These are phyloP conservation scores for Aspergillus puulaauensis DNA, from an alignment of 2,329 filamentous ascomycete genomes.

Conservation along the genomic window DNA sequence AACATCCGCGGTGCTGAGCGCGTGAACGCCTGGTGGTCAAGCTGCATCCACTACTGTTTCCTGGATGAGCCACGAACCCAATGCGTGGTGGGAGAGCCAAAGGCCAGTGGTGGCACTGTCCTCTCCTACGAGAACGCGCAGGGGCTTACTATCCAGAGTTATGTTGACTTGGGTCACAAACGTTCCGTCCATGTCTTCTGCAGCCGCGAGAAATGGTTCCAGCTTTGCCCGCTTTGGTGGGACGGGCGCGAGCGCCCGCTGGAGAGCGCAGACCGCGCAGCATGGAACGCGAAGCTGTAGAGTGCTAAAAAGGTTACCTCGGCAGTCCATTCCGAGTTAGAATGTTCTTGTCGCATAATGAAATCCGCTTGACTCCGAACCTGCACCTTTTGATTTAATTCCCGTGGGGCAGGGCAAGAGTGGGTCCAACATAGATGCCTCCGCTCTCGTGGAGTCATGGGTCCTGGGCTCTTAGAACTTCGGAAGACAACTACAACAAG, in stretches of 20 bases:
- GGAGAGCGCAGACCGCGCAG: constrained; percentile 46
- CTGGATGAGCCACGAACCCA: constrained; percentile 58
- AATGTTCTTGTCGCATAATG: not conserved
- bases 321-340: not conserved
- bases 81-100: constrained; percentile 64
- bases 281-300: constrained; percentile 49
- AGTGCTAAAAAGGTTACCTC: not conserved
- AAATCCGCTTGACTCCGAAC: not conserved
- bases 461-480: too few species aligned
- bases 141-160: constrained; percentile 70
- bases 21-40: constrained; percentile 59
- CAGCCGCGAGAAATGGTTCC: constrained; percentile 68
- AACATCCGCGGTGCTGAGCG: constrained; percentile 56
- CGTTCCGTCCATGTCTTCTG: constrained; percentile 66
- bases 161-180: constrained; percentile 72
- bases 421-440: not conserved
- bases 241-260: constrained; percentile 46
- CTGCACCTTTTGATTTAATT: not conserved
- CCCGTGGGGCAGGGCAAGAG: not conserved
- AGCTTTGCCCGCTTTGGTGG: constrained; percentile 53
- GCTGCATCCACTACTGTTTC: constrained; percentile 60
- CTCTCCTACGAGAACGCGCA: constrained; percentile 73
- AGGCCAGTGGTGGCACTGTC: constrained; percentile 67
- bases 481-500: too few species aligned
- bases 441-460: not conserved